Conservation (phyloP, 768 basidiomycete species). For the Phaffia tasmanica region DNA sequence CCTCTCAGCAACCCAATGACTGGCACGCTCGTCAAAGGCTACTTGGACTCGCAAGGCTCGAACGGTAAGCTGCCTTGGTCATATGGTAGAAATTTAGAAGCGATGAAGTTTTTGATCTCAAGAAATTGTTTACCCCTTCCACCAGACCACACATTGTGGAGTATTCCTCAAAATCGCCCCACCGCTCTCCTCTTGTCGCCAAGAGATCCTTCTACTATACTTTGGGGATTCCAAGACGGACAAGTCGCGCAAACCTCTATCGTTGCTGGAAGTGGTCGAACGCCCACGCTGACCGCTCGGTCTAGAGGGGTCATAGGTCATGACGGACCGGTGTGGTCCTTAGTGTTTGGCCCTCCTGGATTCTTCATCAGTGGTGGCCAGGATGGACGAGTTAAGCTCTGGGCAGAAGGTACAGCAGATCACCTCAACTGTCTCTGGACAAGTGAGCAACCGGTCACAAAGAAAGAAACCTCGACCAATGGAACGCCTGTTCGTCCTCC, state of each 20-base stretch:
- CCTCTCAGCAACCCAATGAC: conserved; percentile 6
- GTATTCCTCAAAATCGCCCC: not conserved
- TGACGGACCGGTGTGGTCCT: conserved; percentile 16
- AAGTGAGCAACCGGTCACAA: not conserved
- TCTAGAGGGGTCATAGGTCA: conserved; percentile 6
- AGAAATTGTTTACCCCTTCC: not conserved
- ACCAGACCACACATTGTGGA: not conserved
- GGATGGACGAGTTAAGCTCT: conserved; percentile 19
- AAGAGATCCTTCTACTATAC: conserved; percentile 7
- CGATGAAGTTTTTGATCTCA: not conserved
- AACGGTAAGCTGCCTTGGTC: not conserved
- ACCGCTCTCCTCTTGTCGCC: conserved; percentile 2
- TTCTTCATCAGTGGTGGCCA: conserved; percentile 19
- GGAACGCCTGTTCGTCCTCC: too few species aligned
- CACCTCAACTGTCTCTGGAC: conserved; percentile 12
- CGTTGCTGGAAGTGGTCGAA: conserved; percentile 11
- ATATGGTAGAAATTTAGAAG: not conserved
- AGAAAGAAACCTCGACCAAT: not conserved
- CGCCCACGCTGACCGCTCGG: not conserved
- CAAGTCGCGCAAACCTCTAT: conserved; percentile 7
- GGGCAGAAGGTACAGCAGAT: conserved; percentile 6
- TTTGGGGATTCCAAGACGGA: conserved; percentile 18
- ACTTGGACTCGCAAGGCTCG: conserved; percentile 16
- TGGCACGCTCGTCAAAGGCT: conserved; percentile 23
- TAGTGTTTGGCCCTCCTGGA: not conserved